A percentile compares a stretch with the other conserved stretches of the same genome.
Evolutionary conservation across 2,329 filamentous ascomycete genomes (phyloP).

Genomic region (Meredithiella fracta): DNA sequence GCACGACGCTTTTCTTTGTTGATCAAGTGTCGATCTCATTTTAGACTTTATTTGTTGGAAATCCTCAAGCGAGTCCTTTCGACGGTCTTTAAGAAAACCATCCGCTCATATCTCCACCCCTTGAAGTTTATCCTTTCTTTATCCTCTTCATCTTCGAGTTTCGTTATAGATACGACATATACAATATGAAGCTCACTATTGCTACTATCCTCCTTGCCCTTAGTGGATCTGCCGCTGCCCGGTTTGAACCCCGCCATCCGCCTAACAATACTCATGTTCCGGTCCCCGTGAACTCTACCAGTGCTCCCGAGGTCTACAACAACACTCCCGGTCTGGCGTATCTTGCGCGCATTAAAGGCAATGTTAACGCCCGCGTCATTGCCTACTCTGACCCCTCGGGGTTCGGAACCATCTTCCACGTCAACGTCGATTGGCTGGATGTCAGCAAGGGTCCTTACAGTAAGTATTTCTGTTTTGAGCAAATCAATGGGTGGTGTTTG

Average conservation of each 20-base stretch:
- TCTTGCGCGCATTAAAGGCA: conserved; percentile 10
- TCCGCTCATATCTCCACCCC: neutral
- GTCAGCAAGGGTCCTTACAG: conserved; percentile 11
- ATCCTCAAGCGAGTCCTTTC: neutral
- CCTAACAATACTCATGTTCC: neutral
- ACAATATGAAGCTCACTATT: conserved; percentile 10
- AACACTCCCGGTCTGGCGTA: conserved; percentile 10
- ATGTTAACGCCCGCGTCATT: conserved; percentile 6
- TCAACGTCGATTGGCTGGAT: conserved; percentile 9
- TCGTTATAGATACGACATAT: neutral
- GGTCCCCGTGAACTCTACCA: neutral
- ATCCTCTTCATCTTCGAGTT: neutral
- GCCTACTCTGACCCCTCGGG: conserved; percentile 14
- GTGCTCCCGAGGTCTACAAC: conserved; percentile 4
- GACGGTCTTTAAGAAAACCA: neutral
- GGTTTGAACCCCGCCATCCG: neutral
- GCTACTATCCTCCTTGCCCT: neutral
- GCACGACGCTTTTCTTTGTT: neutral
- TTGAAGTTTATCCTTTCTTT: neutral
- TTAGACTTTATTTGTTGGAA: neutral
- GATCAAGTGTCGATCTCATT: neutral
- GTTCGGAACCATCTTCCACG: conserved; percentile 13
- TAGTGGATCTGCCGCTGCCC: neutral
- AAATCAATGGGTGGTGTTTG: neutral
- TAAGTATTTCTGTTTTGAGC: neutral